Evolutionary conservation across 1,284 basidiomycete genomes (phyloP), one percentile per base, ranked within the genome.

Genomic region (Chondrostereum purpureum): DNA sequence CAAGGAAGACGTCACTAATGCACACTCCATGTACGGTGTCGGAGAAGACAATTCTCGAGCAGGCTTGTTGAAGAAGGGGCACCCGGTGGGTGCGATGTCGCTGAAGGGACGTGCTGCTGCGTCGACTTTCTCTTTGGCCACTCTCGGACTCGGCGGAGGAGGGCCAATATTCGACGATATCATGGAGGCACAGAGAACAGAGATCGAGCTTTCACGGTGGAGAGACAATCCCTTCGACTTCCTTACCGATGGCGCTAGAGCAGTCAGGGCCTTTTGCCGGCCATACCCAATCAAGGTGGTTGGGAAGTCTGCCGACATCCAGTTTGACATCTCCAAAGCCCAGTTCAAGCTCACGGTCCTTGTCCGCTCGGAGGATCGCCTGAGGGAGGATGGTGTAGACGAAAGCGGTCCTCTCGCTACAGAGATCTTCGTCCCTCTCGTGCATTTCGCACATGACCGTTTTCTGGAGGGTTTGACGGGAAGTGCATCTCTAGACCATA

Each of bases 351-450:
- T 90, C 37, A 71, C 70, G 12, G 73, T 92, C 6, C 65, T 65
- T 20, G 86, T 92, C 5, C 59, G 66, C 1, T 54, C 78, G 0
- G 73, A 75, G 21, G 84, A 85, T 53, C 61, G 59, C 22, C 66
- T 52, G 16, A 50, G 50, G 14, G 53, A 21, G 22, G 39, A 56
- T 45, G 53, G 53, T 8, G 50, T 51, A 18, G 57, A 64, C 43
- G 61, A 63, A 36, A 64, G 65, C 11, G 64, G 65, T 5, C 62
- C 80, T 1, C 27, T 31, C 8, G 72, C 80, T 10, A 95, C 91
- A 8, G 91, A 94, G 70, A 83, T 96, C 13, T 97, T 78, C 60
- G 61, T 96, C 0, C 93, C 93, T 1, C 72, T 90, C 43, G 79
- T 94, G n/a, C 92, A 96, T 62, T 97, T 82, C 57, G 92, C 89